Evolutionary conservation across 139 green algal genomes (phyloP).

Genomic region (Edaphochlamys debaryana): DNA sequence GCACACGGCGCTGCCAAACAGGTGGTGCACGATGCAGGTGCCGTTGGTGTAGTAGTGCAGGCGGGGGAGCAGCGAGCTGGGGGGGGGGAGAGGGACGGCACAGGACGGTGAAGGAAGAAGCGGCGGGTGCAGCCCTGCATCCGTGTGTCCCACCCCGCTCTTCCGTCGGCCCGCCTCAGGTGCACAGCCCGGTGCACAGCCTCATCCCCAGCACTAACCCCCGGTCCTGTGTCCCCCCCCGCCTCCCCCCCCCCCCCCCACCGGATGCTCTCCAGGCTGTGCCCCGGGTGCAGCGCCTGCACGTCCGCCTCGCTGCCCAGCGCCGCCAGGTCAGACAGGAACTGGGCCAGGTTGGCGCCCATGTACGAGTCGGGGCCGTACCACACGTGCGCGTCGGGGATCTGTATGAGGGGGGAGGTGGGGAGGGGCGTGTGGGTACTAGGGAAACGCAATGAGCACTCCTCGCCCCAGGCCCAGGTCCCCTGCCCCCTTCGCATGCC

Average conservation of each 20-base stretch:
- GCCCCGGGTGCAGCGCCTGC: constrained; percentile 79
- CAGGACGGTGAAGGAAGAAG: too few species aligned
- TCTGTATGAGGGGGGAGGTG: not conserved
- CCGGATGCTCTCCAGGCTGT: constrained; percentile 69
- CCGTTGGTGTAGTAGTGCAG: constrained; percentile 92
- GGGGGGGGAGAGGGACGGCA: not conserved
- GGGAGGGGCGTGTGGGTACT: not conserved
- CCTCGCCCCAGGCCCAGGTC: not conserved
- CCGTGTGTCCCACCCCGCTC: too few species aligned
- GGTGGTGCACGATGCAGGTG: constrained; percentile 98
- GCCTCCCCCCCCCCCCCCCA: not conserved
- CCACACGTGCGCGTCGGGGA: constrained; percentile 85
- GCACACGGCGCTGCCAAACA: constrained; percentile 91
- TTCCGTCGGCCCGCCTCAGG: too few species aligned
- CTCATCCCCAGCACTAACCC: not conserved
- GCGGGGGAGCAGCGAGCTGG: constrained; percentile 76
- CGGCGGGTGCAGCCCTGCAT: too few species aligned
- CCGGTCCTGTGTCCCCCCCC: not conserved
- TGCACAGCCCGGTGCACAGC: too few species aligned
- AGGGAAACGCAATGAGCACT: not conserved
- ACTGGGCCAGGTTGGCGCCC: constrained; percentile 92
- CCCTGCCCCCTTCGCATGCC: not conserved
- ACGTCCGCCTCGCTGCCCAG: constrained; percentile 57
- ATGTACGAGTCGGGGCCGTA: constrained; percentile 99
- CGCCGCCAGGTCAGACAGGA: constrained; percentile 84